A percentile compares a stretch with the other conserved stretches of the same genome.
These are phyloP conservation scores for Tetrastigma voinierianum DNA, from an alignment of 164 flowering plant genomes.

Conservation along the genomic window DNA sequence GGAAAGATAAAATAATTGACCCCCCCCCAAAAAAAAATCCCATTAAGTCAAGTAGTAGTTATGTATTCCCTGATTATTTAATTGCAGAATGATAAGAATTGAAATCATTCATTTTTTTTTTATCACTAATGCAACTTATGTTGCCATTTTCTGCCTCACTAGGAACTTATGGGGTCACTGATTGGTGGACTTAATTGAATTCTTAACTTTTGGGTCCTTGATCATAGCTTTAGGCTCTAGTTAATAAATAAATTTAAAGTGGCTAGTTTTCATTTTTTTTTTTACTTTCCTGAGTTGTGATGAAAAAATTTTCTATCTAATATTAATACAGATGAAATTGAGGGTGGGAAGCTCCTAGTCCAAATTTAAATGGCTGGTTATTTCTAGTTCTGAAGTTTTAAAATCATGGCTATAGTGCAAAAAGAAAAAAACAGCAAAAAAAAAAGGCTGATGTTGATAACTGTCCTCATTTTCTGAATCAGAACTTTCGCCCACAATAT, in stretches of 20 bases:
- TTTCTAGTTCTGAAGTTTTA: not conserved
- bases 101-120: no score
- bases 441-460: not conserved
- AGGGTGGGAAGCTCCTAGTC: not conserved
- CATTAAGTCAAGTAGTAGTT: not conserved
- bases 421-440: not conserved
- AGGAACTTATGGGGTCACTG: no score
- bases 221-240: no score
- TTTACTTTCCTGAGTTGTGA: not conserved
- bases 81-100: no score
- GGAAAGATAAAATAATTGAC: not conserved
- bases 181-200: no score
- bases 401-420: not conserved
- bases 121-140: no score
- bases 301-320: not conserved
- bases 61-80: not conserved
- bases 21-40: not conserved
- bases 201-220: no score
- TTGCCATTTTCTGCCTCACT: no score
- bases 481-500: not conserved
- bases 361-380: not conserved
- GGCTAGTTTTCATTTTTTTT: not conserved
- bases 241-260: not conserved
- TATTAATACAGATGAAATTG: not conserved
- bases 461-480: no score